A percentile compares a stretch with the other conserved stretches of the same genome.
Conservation (phyloP, 768 basidiomycete species). For the Neoboletus subvelutipes region DNA sequence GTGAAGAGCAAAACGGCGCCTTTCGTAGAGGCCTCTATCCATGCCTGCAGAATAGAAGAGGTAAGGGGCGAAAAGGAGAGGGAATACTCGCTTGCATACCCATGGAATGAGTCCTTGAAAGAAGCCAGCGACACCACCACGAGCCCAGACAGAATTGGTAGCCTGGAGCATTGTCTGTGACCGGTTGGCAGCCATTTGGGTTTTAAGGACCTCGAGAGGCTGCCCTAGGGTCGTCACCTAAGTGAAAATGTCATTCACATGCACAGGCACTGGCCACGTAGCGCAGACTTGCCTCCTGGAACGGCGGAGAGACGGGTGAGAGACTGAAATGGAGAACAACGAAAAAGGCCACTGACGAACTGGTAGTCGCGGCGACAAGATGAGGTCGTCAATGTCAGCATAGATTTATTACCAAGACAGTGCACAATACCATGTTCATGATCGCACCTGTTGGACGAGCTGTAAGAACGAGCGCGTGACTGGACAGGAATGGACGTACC, state of each 20-base stretch:
- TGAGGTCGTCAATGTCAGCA: conserved; percentile 9
- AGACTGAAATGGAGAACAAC: background rate
- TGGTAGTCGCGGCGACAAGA: conserved; percentile 16
- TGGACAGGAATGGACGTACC: conserved; percentile 50
- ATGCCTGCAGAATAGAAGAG: conserved; percentile 57
- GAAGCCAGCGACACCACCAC: conserved; percentile 87
- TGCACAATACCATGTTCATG: conserved; percentile 90
- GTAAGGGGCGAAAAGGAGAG: background rate
- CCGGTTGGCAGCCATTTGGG: conserved; percentile 98
- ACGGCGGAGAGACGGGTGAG: conserved; percentile 16
- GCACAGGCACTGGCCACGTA: background rate
- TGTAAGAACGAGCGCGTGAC: conserved; percentile 20
- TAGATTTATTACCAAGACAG: conserved; percentile 27
- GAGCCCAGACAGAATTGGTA: conserved; percentile 80
- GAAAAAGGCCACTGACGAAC: conserved; percentile 44
- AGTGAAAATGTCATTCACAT: conserved; percentile 1
- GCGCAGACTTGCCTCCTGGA: conserved; percentile 66
- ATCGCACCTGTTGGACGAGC: conserved; percentile 65
- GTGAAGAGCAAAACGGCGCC: conserved; percentile 95
- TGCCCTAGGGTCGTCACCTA: conserved; percentile 98
- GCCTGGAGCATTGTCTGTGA: conserved; percentile 89
- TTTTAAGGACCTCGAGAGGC: conserved; percentile 97
- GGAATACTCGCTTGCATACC: conserved; percentile 49
- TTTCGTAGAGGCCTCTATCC: conserved; percentile 99
- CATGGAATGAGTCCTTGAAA: conserved; percentile 99